Conservation (phyloP, 345 rosid genomes). For the Limnanthes douglasii region DNA sequence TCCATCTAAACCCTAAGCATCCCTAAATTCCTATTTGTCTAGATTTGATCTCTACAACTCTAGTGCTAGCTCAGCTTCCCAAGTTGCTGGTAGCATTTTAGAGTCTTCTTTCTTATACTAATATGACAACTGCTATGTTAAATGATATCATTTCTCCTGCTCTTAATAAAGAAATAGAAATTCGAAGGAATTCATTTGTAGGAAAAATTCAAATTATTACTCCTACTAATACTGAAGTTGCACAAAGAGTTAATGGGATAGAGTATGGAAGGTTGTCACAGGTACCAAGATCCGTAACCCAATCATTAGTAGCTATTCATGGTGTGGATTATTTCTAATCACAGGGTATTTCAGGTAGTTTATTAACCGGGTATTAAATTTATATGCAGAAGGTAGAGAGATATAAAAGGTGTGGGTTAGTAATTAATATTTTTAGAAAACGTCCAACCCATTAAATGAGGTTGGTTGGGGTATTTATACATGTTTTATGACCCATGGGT, state of each 20-base stretch:
- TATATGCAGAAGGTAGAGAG: no score
- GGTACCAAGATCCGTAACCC: constrained; percentile 12
- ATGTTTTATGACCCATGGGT: no score
- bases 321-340: no score
- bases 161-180: constrained; percentile 11
- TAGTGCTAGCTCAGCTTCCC: constrained; percentile 9
- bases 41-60: constrained; percentile 7
- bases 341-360: no score
- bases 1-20: no score
- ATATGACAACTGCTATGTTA: constrained; percentile 12
- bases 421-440: no score
- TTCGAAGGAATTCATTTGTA: constrained; percentile 7
- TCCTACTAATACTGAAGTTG: constrained; percentile 11
- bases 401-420: no score
- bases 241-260: constrained; percentile 5
- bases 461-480: no score
- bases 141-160: constrained; percentile 19
- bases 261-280: constrained; percentile 20
- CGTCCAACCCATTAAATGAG: no score
- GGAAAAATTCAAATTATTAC: constrained; percentile 15
- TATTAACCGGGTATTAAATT: no score
- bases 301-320: constrained; percentile 29
- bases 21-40: constrained; percentile 23
- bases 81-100: constrained; percentile 8
- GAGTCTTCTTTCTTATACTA: constrained; percentile 7